phyloP scores from a whole-genome alignment of 768 basidiomycete genomes.

The Baorangia bicolor region DNA sequence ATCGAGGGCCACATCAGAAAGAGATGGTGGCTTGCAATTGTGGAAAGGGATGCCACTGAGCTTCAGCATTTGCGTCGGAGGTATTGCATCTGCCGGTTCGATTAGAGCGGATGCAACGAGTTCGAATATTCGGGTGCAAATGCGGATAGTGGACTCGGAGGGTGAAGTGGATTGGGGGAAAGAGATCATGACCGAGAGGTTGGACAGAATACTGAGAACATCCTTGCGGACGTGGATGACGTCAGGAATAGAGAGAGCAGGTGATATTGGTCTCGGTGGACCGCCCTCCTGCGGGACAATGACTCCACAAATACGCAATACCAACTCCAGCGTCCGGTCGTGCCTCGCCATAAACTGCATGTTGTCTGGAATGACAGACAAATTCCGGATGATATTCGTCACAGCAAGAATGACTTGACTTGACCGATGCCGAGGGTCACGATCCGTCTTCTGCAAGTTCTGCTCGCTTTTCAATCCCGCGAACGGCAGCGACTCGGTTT shows the following conservation, averaged over 20 bases:
- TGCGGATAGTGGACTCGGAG: constrained; percentile 43
- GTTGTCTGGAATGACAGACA: constrained; percentile 76
- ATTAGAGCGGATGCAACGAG: constrained; percentile 74
- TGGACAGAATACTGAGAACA: constrained; percentile 64
- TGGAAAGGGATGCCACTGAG: constrained; percentile 44
- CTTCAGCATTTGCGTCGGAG: constrained; percentile 61
- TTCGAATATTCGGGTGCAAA: constrained; percentile 59
- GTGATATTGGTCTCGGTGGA: constrained; percentile 45
- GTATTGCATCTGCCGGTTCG: constrained; percentile 63
- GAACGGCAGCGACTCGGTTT: constrained; percentile 60
- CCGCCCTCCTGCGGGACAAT: constrained; percentile 33
- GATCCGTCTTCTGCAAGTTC: constrained; percentile 46
- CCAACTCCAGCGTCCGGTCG: constrained; percentile 57
- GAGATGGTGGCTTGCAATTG: constrained; percentile 51
- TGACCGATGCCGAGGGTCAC: constrained; percentile 61
- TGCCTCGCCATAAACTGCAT: constrained; percentile 62
- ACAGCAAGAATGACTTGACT: constrained; percentile 65
- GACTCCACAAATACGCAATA: constrained; percentile 70
- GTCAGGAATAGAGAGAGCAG: constrained; percentile 68
- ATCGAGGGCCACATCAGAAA: constrained; percentile 79
- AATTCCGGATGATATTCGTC: constrained; percentile 82
- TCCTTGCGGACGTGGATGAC: constrained; percentile 76
- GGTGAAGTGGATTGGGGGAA: constrained; percentile 43
- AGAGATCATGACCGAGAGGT: constrained; percentile 52
- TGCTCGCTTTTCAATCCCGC: constrained; percentile 48